A percentile compares a stretch with the other conserved stretches of the same genome.
Conservation (phyloP, 2,329 filamentous ascomycete species). For the Rutstroemia sp. region DNA sequence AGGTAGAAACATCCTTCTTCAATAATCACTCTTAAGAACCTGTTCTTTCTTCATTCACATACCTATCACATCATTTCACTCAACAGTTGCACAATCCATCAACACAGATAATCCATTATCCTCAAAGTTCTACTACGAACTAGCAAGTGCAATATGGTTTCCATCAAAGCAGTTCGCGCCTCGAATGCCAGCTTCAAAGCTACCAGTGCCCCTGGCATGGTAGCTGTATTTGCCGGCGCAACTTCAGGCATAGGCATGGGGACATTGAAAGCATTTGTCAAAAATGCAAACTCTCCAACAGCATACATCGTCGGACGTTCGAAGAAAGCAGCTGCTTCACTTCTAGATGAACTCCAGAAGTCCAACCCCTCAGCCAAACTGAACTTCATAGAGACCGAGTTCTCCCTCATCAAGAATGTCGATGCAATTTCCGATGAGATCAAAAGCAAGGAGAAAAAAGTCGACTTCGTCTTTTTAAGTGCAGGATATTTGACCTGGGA, state of each 20-base stretch:
- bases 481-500: constrained; percentile 31
- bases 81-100: too few relatives aligned
- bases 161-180: constrained; percentile 28
- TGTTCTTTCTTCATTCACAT: too few relatives aligned
- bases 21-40: too few relatives aligned
- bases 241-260: constrained; percentile 48
- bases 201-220: constrained; percentile 29
- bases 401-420: constrained; percentile 42
- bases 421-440: constrained; percentile 42
- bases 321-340: constrained; percentile 26
- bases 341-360: constrained; percentile 33
- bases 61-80: too few relatives aligned
- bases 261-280: constrained; percentile 39
- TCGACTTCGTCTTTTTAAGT: constrained; percentile 42
- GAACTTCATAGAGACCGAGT: constrained; percentile 42
- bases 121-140: background rate
- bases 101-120: background rate
- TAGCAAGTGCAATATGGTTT: constrained; percentile 23
- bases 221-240: constrained; percentile 45
- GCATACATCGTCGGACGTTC: constrained; percentile 48
- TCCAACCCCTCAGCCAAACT: constrained; percentile 38
- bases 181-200: constrained; percentile 33
- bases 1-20: too few relatives aligned
- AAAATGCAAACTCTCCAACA: constrained; percentile 34
- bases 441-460: constrained; percentile 33